These are phyloP conservation scores for Aeminium ludgeri DNA, from an alignment of 495 filamentous ascomycete species.

Conservation along the genomic window DNA sequence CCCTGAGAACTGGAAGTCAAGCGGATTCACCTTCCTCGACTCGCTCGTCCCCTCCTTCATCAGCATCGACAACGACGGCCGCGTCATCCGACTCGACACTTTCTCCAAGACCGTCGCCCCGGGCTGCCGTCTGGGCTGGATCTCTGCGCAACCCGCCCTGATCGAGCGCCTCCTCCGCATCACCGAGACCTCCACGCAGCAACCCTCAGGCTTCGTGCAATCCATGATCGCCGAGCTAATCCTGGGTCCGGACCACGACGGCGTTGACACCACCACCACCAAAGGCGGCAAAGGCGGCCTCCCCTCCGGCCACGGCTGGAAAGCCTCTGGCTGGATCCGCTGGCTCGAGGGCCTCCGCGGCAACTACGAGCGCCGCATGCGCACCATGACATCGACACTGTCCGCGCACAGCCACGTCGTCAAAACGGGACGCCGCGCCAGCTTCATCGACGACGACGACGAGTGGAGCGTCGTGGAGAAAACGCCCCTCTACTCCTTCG, in stretches of 20 bases:
- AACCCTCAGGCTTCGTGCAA: constrained; percentile 81
- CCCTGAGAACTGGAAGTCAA: constrained; percentile 32
- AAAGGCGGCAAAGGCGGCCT: constrained; percentile 25
- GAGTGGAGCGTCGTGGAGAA: constrained; percentile 54
- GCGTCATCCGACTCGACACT: constrained; percentile 47
- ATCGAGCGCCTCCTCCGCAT: constrained; percentile 58
- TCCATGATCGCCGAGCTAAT: constrained; percentile 60
- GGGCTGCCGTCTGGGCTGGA: constrained; percentile 31
- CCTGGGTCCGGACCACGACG: constrained; percentile 36
- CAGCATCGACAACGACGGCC: constrained; percentile 60
- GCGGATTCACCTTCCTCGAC: constrained; percentile 64
- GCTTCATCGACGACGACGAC: constrained; percentile 26
- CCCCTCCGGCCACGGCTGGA: constrained; percentile 43
- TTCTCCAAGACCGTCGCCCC: constrained; percentile 32
- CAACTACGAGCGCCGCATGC: constrained; percentile 69
- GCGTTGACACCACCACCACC: constrained; percentile 12
- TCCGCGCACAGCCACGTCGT: constrained; percentile 46
- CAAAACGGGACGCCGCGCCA: constrained; percentile 27
- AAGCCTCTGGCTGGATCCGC: constrained; percentile 69
- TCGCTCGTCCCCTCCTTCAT: constrained; percentile 64
- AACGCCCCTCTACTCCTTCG: constrained; percentile 52
- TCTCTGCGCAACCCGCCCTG: constrained; percentile 47
- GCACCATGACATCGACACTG: constrained; percentile 50
- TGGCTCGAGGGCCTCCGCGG: constrained; percentile 75
- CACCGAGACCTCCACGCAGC: constrained; percentile 57